phyloP scores from a whole-genome alignment of 2,329 filamentous ascomycete species.

The Sarocladium brachiariae region DNA sequence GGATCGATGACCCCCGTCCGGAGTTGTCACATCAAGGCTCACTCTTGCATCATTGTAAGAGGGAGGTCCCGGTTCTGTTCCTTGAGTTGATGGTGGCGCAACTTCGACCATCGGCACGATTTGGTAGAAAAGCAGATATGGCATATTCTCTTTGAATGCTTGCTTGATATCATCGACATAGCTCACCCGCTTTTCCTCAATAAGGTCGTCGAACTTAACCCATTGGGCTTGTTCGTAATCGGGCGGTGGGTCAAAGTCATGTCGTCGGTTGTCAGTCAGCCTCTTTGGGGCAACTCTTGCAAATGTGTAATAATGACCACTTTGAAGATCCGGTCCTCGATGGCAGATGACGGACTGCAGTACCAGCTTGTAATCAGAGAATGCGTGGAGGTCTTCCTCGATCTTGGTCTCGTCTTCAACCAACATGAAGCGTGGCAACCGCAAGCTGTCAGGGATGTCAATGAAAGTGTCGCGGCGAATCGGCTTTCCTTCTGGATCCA shows the following conservation, averaged over 20 bases:
- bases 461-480: conserved; percentile 73
- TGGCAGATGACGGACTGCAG: conserved; percentile 92
- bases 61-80: conserved; percentile 45
- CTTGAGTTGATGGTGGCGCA: conserved; percentile 37
- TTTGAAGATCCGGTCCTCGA: conserved; percentile 75
- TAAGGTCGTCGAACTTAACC: conserved; percentile 90
- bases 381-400: conserved; percentile 31
- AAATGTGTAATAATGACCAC: conserved; percentile 86
- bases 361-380: conserved; percentile 84
- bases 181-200: conserved; percentile 58
- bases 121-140: conserved; percentile 93
- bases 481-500: conserved; percentile 61
- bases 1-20: neutral
- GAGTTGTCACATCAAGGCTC: conserved; percentile 18
- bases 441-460: conserved; percentile 76
- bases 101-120: conserved; percentile 80
- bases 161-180: conserved; percentile 71
- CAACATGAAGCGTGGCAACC: conserved; percentile 81
- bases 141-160: conserved; percentile 77
- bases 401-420: conserved; percentile 62
- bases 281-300: conserved; percentile 64
- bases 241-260: conserved; percentile 51
- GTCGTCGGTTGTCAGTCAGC: conserved; percentile 51
- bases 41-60: conserved; percentile 49
- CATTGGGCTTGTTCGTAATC: conserved; percentile 69